Base-by-base conservation (phyloP, 2,329 filamentous ascomycete genomes). In the Allantophomopsis lycopodina region DNA sequence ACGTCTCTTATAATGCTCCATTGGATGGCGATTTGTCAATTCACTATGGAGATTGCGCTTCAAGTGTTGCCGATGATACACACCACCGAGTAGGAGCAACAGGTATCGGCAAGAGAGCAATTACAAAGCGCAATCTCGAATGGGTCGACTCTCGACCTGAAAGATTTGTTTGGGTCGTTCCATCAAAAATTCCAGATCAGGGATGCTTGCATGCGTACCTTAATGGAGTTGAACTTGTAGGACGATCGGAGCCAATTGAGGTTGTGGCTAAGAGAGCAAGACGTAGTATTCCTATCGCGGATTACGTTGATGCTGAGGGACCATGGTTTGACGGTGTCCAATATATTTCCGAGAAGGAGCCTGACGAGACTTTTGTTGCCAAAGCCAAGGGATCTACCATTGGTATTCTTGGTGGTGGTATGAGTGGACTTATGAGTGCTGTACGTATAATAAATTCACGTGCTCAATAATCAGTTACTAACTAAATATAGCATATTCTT, bases 21-120 rank as follows among this genome's bases (percentile, higher is more conserved):
- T 82, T 82, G 54, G 76, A 80, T 44, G 74, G 82, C 57, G 75
- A 77, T 18, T 66, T 67, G 50, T 67, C 77, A 52, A 79, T 82
- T 65, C 64, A 73, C 41, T 62, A 69, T 13, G 60, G 68, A 35
- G 73, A 79, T 48, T 82, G 81, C 53, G 76, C 76, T 34, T 76
- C 77, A 12, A 14, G 15, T 36, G 13, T 3, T 5, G 16, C 35
- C 7, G 16, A 34, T 15, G 32, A 34, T 3, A 15, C 16, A 20
- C 40, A 42, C 32, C 36, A 39, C 21, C 37, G 33, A 2, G 36
- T 42, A 12, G 40, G 40, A 17, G 15, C 30, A 16, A 42, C 40
- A 4, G 32, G 56, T 52, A 4, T 68, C 64, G 42, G 54, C 56
- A 31, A 50, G 57, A 13, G 50, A 55, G 15, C 62, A 66, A 18